Evolutionary conservation across 2,329 filamentous ascomycete species (phyloP).

Genomic region (Grosmannia serpens): DNA sequence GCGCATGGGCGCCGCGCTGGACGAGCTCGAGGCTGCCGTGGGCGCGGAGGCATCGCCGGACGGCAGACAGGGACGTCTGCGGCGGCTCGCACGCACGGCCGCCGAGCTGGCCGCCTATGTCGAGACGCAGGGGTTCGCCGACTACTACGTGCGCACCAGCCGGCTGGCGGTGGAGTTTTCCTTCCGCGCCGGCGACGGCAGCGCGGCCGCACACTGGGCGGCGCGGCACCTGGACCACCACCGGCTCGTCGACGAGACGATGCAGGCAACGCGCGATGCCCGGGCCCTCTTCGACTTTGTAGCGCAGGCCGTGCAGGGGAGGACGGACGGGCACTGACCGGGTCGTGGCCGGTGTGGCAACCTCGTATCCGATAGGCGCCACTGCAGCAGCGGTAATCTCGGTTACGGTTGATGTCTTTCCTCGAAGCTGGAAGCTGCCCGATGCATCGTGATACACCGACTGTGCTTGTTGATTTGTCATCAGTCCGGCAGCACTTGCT

Average conservation of each 20-base stretch:
- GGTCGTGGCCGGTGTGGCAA: too few species aligned
- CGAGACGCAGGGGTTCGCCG: constrained; percentile 9
- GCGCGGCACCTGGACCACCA: neutral
- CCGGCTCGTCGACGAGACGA: neutral
- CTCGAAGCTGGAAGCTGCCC: too few species aligned
- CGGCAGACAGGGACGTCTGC: too few species aligned
- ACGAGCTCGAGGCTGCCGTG: neutral
- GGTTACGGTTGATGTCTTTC: too few species aligned
- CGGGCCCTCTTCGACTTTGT: neutral
- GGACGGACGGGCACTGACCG: neutral
- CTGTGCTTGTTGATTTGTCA: too few species aligned
- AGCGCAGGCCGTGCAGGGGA: neutral
- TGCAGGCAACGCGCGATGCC: neutral
- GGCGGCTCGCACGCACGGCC: neutral
- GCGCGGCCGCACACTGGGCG: neutral
- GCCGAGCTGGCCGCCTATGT: constrained; percentile 20
- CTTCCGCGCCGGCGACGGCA: neutral
- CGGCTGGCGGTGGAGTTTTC: constrained; percentile 9
- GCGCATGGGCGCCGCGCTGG: constrained; percentile 6
- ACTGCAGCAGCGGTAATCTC: too few species aligned
- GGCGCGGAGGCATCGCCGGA: neutral
- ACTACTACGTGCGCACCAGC: constrained; percentile 12
- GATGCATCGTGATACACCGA: too few species aligned
- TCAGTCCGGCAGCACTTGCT: too few species aligned
- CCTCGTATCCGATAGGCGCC: too few species aligned